Percentiles rank a stretch among this genome's conserved stretches.
phyloP scores from a whole-genome alignment of 192 early-diverging fungal species.

The Pilobolus umbonatus region DNA sequence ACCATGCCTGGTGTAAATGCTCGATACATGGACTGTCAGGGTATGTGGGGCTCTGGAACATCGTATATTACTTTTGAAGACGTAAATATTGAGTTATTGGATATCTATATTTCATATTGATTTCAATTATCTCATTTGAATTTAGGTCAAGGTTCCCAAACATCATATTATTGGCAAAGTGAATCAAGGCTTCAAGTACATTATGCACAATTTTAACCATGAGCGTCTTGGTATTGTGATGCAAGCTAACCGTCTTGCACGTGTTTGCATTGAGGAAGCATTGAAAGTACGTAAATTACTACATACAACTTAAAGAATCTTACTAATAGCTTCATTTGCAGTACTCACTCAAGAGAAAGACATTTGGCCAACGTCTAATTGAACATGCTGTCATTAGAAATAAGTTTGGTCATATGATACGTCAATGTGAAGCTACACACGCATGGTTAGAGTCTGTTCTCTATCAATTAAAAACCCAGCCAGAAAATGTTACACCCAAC shows the following conservation, averaged over 20 bases:
- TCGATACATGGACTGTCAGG: conserved; percentile 92
- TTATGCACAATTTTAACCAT: conserved; percentile 93
- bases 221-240: conserved; percentile 82
- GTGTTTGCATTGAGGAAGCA: conserved; percentile 88
- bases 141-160: too few relatives aligned
- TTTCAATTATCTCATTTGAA: too few relatives aligned
- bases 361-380: conserved; percentile 86
- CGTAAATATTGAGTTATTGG: conserved; percentile 55
- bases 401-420: conserved; percentile 90
- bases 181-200: conserved; percentile 87
- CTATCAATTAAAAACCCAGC: conserved; percentile 66
- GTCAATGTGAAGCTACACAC: conserved; percentile 80
- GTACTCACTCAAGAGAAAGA: conserved; percentile 88
- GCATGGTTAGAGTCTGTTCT: conserved; percentile 75
- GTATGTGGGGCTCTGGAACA: conserved; percentile 86
- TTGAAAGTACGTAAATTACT: conserved; percentile 63
- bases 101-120: conserved; percentile 63
- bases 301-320: too few relatives aligned
- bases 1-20: conserved; percentile 78
- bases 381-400: conserved; percentile 88
- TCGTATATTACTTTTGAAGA: conserved; percentile 82
- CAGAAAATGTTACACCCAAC: conserved; percentile 55
- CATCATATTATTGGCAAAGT: too few relatives aligned
- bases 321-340: too few relatives aligned
- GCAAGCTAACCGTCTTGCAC: conserved; percentile 82